Evolutionary conservation across 1,139 yeast genomes (phyloP).

Genomic region (Debaryomyces psychrophilus): DNA sequence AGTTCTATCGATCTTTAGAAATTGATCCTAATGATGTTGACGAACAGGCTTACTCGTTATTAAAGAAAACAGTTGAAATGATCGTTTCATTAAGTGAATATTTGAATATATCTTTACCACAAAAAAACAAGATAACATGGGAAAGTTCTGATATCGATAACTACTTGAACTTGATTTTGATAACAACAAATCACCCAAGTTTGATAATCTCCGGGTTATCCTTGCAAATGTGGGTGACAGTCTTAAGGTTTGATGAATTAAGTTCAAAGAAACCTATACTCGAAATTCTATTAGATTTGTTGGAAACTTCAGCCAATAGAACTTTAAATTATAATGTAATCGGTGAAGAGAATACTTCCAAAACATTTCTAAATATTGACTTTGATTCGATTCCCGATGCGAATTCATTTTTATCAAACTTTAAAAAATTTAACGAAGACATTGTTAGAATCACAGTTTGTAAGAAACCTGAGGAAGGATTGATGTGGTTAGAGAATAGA

Average conservation of each 20-base stretch:
- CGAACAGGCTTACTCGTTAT: conserved; percentile 73
- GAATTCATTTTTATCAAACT: conserved; percentile 74
- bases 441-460: conserved; percentile 87
- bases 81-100: conserved; percentile 86
- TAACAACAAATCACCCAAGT: conserved; percentile 83
- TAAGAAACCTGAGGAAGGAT: conserved; percentile 78
- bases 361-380: conserved; percentile 72
- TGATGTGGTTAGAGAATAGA: conserved; percentile 78
- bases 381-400: conserved; percentile 88
- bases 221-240: conserved; percentile 92
- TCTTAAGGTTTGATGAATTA: conserved; percentile 78
- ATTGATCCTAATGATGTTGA: conserved; percentile 79
- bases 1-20: conserved; percentile 63
- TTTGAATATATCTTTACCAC: conserved; percentile 48
- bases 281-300: conserved; percentile 61
- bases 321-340: conserved; percentile 72
- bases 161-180: conserved; percentile 73
- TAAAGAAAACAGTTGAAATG: conserved; percentile 92
- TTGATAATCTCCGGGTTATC: conserved; percentile 90
- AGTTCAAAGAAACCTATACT: conserved; percentile 53
- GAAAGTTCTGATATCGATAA: conserved; percentile 59
- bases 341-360: conserved; percentile 65
- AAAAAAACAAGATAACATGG: conserved; percentile 46
- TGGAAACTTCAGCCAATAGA: conserved; percentile 79
- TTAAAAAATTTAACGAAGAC: conserved; percentile 85